phyloP scores from a whole-genome alignment of 2,329 filamentous ascomycete species.

The Pseudogymnoascus sp. region DNA sequence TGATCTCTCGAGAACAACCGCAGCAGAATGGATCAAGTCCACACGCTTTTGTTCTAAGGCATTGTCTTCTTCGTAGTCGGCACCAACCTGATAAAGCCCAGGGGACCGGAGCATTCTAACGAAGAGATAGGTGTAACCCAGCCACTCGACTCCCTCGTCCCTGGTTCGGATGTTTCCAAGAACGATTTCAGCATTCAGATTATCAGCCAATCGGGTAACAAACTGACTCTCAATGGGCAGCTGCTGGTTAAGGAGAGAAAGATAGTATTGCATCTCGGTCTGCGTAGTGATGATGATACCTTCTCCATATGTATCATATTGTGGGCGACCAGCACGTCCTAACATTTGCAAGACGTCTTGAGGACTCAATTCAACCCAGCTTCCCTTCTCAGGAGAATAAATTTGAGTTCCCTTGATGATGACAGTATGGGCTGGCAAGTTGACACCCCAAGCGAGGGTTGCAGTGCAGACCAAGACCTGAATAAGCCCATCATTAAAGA shows the following conservation, averaged over 20 bases:
- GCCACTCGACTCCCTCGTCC: conserved; percentile 97
- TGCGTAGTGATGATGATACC: conserved; percentile 98
- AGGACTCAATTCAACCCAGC: conserved; percentile 94
- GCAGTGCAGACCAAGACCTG: conserved; percentile 96
- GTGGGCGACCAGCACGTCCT: conserved; percentile 88
- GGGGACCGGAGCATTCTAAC: conserved; percentile 96
- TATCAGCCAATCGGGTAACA: conserved; percentile 86
- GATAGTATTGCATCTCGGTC: conserved; percentile 90
- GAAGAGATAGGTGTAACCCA: conserved; percentile 96
- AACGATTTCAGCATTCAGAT: conserved; percentile 92
- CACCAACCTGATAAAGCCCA: conserved; percentile 87
- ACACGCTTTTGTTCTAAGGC: conserved; percentile 92
- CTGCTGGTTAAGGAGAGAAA: conserved; percentile 94
- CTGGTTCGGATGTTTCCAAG: conserved; percentile 84
- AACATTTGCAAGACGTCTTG: conserved; percentile 99
- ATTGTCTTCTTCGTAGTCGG: conserved; percentile 89
- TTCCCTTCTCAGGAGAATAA: conserved; percentile 96
- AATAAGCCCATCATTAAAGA: conserved; percentile 84
- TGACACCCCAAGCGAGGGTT: conserved; percentile 98
- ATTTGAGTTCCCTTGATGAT: conserved; percentile 98
- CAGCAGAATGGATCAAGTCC: conserved; percentile 93
- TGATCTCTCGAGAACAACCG: conserved; percentile 75
- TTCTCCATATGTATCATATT: conserved; percentile 96
- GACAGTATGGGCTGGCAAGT: conserved; percentile 92
- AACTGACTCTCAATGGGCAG: conserved; percentile 96